phyloP scores from a whole-genome alignment of 2,329 filamentous ascomycete genomes.

The Xylaria sp. region DNA sequence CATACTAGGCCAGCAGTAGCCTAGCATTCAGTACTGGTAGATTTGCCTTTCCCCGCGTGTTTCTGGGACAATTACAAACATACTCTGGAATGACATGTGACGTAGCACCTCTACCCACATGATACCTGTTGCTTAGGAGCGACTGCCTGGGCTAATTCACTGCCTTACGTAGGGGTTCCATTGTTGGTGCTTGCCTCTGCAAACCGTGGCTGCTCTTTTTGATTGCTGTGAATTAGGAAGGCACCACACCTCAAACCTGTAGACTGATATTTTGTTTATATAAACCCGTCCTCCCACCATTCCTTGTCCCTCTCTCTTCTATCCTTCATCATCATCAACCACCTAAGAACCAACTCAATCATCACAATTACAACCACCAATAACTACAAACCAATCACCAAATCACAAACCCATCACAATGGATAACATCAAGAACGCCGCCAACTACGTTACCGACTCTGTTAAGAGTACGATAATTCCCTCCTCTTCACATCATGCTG shows the following conservation, averaged over 20 bases:
- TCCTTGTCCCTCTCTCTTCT: not conserved
- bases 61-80: constrained; percentile 4
- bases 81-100: constrained; percentile 26
- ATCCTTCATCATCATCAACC: constrained; percentile 11
- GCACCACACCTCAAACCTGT: not conserved
- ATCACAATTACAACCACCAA: constrained; percentile 35
- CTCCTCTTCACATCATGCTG: not conserved
- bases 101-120: constrained; percentile 28
- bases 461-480: constrained; percentile 60
- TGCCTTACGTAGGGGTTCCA: not conserved
- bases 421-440: constrained; percentile 69
- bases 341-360: constrained; percentile 8
- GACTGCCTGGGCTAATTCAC: not conserved
- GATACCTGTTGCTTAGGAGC: constrained; percentile 14
- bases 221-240: constrained; percentile 1
- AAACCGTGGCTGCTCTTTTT: not conserved
- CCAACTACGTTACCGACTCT: constrained; percentile 75
- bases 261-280: constrained; percentile 37
- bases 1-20: not conserved
- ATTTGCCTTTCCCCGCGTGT: not conserved
- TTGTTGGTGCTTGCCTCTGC: constrained; percentile 19
- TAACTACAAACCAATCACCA: constrained; percentile 23
- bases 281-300: constrained; percentile 40
- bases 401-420: constrained; percentile 52
- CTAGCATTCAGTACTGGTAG: not conserved